phyloP scores from a whole-genome alignment of 2,329 filamentous ascomycete genomes.

The Colletotrichum navitas region DNA sequence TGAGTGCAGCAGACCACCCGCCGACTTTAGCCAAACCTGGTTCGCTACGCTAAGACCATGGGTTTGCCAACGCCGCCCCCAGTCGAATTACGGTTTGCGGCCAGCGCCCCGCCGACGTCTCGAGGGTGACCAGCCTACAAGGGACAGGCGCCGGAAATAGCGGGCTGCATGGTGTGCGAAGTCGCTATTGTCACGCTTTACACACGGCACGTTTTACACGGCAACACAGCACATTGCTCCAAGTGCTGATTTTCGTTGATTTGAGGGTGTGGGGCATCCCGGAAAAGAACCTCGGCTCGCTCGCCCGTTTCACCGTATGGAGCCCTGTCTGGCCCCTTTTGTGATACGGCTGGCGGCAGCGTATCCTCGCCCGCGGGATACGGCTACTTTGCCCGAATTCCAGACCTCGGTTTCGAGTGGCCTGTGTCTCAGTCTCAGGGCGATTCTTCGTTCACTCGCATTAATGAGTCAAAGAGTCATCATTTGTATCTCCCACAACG shows the following conservation, averaged over 20 bases:
- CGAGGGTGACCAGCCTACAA: neutral
- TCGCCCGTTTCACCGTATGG: constrained; percentile 20
- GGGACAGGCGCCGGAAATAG: constrained; percentile 27
- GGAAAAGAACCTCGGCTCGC: constrained; percentile 34
- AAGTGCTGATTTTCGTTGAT: constrained; percentile 23
- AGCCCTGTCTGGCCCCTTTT: constrained; percentile 11
- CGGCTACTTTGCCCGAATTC: constrained; percentile 5
- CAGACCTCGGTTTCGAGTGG: neutral
- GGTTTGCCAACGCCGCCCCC: neutral
- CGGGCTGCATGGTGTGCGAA: constrained; percentile 5
- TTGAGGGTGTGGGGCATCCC: constrained; percentile 6
- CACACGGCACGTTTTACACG: neutral
- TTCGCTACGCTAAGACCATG: neutral
- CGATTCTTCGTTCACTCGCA: neutral
- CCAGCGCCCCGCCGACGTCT: constrained; percentile 22
- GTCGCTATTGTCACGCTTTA: neutral
- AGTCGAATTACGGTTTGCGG: neutral
- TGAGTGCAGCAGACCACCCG: too few relatives aligned
- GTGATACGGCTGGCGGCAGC: neutral
- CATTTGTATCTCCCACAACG: neutral
- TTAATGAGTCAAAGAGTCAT: neutral
- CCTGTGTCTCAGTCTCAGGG: constrained; percentile 3
- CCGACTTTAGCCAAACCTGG: neutral
- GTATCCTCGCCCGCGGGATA: neutral
- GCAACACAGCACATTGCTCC: neutral